Conservation (phyloP, 495 filamentous ascomycete genomes). For the Aspergillus saccharolyticus region DNA sequence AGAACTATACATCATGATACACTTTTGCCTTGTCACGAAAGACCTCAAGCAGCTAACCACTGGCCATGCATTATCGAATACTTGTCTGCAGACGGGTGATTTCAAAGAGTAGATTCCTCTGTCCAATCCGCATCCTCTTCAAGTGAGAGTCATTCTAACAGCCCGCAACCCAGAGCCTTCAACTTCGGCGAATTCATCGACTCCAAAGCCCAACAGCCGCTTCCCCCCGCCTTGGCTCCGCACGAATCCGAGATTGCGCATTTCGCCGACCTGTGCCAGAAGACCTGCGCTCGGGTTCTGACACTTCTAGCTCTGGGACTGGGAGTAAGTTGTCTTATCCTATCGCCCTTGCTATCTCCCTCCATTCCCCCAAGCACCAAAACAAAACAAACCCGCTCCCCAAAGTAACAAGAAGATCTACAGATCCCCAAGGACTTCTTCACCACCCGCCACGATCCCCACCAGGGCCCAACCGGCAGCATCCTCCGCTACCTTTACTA, state of each 20-base stretch:
- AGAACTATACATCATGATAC: constrained; percentile 2
- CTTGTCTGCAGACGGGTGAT: constrained; percentile 83
- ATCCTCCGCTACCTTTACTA: constrained; percentile 82
- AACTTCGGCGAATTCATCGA: constrained; percentile 79
- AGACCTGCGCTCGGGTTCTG: constrained; percentile 66
- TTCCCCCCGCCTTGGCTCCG: constrained; percentile 59
- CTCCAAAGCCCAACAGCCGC: constrained; percentile 72
- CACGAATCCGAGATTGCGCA: constrained; percentile 55
- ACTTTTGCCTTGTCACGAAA: no score
- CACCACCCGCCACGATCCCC: constrained; percentile 60
- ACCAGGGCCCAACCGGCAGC: constrained; percentile 57
- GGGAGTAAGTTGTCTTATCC: constrained; percentile 36
- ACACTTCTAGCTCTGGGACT: constrained; percentile 72
- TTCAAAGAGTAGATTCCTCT: constrained; percentile 71
- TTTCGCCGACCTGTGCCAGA: constrained; percentile 67
- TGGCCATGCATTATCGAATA: no score
- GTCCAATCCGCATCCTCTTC: neutral
- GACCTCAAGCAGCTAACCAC: neutral
- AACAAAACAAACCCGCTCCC: neutral
- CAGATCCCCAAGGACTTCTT: constrained; percentile 63
- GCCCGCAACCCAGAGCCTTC: constrained; percentile 61
- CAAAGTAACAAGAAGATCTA: neutral
- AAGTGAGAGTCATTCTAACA: no score
- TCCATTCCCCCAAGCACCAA: neutral
- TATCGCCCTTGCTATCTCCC: neutral